Conservation (phyloP, 2,329 filamentous ascomycete species). For the Mycosphaerella arachidis region DNA sequence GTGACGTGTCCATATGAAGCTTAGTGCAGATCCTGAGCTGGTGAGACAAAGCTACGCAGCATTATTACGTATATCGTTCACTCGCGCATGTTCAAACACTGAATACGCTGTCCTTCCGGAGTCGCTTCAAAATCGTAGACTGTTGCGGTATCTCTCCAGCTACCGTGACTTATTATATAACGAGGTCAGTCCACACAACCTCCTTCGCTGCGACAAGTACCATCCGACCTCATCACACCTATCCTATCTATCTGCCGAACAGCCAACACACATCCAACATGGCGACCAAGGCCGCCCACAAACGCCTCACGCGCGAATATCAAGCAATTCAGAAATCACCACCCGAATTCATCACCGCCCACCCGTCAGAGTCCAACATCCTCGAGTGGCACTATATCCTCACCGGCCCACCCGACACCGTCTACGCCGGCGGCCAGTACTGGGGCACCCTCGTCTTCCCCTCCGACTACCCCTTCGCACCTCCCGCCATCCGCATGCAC, state of each 20-base stretch:
- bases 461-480: conserved; percentile 93
- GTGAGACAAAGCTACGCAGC: background rate
- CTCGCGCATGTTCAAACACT: background rate
- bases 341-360: conserved; percentile 32
- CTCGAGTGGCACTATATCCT: conserved; percentile 57
- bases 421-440: conserved; percentile 92
- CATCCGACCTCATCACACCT: no score
- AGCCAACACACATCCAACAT: conserved; percentile 19
- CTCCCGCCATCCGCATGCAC: conserved; percentile 97
- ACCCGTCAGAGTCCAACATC: conserved; percentile 34
- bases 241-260: no score
- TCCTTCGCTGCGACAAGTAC: no score
- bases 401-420: conserved; percentile 87
- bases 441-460: conserved; percentile 97
- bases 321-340: conserved; percentile 34
- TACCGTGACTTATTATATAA: background rate
- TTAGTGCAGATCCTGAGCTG: no score
- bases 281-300: conserved; percentile 38
- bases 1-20: no score
- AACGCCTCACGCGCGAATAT: conserved; percentile 37
- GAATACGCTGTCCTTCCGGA: background rate
- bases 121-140: background rate
- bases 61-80: background rate
- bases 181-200: no score
- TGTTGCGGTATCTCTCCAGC: background rate